Evolutionary conservation across 176 grass and related monocot species (phyloP).

Genomic region (Triticum timopheevii): DNA sequence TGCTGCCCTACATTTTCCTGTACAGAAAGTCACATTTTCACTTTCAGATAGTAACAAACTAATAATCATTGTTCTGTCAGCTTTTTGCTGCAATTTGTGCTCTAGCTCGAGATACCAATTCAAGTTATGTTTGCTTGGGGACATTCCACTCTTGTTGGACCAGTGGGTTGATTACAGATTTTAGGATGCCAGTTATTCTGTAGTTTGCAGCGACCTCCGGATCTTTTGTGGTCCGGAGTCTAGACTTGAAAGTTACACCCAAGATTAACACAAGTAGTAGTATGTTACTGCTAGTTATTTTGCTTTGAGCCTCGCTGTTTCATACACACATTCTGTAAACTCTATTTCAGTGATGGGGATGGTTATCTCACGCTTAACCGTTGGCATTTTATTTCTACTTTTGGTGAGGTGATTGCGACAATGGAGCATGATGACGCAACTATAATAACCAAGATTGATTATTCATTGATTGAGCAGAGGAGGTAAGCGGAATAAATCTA

Average conservation of each 20-base stretch:
- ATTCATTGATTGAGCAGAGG: constrained; percentile 80
- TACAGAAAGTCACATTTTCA: background rate
- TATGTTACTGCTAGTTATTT: background rate
- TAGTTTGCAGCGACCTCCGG: background rate
- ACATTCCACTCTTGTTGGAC: constrained; percentile 86
- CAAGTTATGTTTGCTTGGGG: constrained; percentile 84
- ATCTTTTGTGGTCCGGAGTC: background rate
- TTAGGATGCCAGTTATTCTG: background rate
- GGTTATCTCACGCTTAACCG: background rate
- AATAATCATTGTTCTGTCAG: constrained; percentile 4
- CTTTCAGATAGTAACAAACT: constrained; percentile 6
- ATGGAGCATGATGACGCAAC: constrained; percentile 70
- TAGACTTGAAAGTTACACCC: background rate
- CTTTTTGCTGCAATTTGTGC: constrained; percentile 72
- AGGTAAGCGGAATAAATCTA: constrained; percentile 34
- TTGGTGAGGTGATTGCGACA: constrained; percentile 78
- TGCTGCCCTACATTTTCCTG: background rate
- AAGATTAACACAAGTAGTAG: background rate
- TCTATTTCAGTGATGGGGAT: background rate
- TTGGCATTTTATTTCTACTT: constrained; percentile 46
- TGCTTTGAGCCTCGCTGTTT: background rate
- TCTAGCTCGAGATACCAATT: constrained; percentile 60
- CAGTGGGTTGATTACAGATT: constrained; percentile 53
- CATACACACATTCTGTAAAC: background rate
- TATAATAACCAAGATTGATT: constrained; percentile 75